phyloP scores from a whole-genome alignment of 2,329 filamentous ascomycete genomes.

The Fusarium protoensiforme region DNA sequence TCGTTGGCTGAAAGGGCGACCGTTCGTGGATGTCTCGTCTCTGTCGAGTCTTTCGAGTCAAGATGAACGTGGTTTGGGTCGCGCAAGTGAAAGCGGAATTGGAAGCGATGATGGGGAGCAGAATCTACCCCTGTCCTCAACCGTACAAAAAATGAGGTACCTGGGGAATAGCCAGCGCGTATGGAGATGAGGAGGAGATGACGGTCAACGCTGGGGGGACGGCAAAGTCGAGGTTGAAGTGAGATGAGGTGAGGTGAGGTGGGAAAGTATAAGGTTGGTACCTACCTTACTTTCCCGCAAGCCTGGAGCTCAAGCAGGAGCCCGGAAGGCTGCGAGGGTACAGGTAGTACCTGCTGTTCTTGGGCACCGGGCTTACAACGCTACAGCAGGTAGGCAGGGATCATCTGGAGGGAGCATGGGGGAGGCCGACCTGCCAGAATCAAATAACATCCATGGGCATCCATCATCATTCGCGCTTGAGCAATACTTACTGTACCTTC shows the following conservation, averaged over 20 bases:
- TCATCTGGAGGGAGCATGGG: constrained; percentile 12
- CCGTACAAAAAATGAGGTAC: neutral
- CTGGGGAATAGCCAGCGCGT: constrained; percentile 4
- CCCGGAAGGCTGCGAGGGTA: neutral
- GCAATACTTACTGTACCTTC: neutral
- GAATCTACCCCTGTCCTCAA: constrained; percentile 10
- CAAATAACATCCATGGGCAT: neutral
- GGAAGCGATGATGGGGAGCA: constrained; percentile 12
- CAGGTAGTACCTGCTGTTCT: constrained; percentile 1
- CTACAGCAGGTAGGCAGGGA: constrained; percentile 14
- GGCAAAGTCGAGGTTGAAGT: neutral
- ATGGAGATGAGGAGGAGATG: neutral
- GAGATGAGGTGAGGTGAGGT: constrained; percentile 9
- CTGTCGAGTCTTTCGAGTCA: constrained; percentile 12
- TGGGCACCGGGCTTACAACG: neutral
- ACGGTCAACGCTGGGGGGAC: neutral
- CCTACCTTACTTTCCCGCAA: constrained; percentile 5
- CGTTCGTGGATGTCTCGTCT: constrained; percentile 21
- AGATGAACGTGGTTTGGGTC: constrained; percentile 11
- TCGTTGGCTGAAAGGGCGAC: constrained; percentile 29
- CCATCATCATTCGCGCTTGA: neutral
- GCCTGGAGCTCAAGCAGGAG: neutral
- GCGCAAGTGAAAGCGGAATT: constrained; percentile 8
- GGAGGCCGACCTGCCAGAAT: constrained; percentile 22
- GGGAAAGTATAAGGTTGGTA: constrained; percentile 24